phyloP scores from a whole-genome alignment of 2,329 filamentous ascomycete genomes.

The Cladosporium sp. region DNA sequence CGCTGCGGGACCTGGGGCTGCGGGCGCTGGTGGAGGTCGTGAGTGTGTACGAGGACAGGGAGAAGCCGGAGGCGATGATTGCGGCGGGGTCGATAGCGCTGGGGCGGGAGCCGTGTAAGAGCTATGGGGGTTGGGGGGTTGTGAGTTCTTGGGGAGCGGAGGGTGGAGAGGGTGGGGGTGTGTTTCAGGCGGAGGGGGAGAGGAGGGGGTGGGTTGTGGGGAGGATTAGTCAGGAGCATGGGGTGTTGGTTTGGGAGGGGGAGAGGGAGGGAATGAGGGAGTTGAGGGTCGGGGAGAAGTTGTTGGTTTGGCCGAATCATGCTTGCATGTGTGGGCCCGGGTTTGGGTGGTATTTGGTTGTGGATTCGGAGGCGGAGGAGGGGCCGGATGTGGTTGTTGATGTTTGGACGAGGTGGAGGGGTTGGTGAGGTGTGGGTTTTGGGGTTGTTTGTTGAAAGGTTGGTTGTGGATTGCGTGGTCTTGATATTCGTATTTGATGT shows the following conservation, averaged over 20 bases:
- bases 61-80: slow-evolving; percentile 60
- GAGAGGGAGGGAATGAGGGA: slow-evolving; percentile 35
- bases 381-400: slow-evolving; percentile 60
- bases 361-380: slow-evolving; percentile 56
- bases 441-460: too few species aligned
- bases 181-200: slow-evolving; percentile 34
- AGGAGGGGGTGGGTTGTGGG: slow-evolving; percentile 59
- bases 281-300: slow-evolving; percentile 57
- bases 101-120: slow-evolving; percentile 65
- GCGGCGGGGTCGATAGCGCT: slow-evolving; percentile 64
- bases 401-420: slow-evolving; percentile 65
- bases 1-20: slow-evolving; percentile 51
- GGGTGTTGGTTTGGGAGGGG: slow-evolving; percentile 57
- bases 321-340: slow-evolving; percentile 68
- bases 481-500: too few species aligned
- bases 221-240: slow-evolving; percentile 72
- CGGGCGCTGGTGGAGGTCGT: slow-evolving; percentile 67
- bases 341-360: slow-evolving; percentile 67
- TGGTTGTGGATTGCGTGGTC: too few species aligned
- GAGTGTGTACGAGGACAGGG: slow-evolving; percentile 59
- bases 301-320: slow-evolving; percentile 74
- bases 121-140: slow-evolving; percentile 66
- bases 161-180: slow-evolving; percentile 19
- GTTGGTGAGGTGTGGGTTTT: slow-evolving; percentile 48
- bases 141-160: slow-evolving; percentile 52